phyloP scores from a whole-genome alignment of 495 filamentous ascomycete species.

The Aspergillus egyptiacus region DNA sequence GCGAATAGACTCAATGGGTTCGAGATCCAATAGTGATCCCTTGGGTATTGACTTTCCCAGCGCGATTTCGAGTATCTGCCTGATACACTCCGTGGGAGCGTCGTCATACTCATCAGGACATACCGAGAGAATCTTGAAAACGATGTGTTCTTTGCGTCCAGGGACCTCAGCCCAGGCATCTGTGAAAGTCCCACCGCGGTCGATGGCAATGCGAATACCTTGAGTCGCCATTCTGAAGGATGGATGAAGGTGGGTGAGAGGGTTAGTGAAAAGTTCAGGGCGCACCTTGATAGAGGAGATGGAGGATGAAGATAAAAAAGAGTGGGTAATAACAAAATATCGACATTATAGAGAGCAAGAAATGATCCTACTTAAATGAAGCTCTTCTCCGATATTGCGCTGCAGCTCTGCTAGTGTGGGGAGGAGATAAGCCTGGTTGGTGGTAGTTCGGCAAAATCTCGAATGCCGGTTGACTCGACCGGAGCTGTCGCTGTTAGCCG shows the following conservation, averaged over 20 bases:
- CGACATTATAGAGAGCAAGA: too few relatives aligned
- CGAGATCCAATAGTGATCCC: constrained; percentile 26
- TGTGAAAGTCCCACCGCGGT: constrained; percentile 26
- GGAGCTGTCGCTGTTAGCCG: too few relatives aligned
- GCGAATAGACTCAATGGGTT: constrained; percentile 35
- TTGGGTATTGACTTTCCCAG: constrained; percentile 52
- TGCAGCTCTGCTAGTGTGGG: too few relatives aligned
- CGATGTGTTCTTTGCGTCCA: constrained; percentile 45
- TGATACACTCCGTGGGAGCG: constrained; percentile 76
- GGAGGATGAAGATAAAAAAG: background rate
- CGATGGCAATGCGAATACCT: constrained; percentile 15
- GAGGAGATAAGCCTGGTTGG: too few relatives aligned
- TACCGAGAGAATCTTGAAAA: constrained; percentile 75
- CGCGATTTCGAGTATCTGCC: constrained; percentile 55
- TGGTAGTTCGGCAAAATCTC: too few relatives aligned
- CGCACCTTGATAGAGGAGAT: too few relatives aligned
- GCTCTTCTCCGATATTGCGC: too few relatives aligned
- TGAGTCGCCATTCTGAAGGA: constrained; percentile 5
- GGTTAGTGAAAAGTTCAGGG: too few relatives aligned
- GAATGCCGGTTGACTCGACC: too few relatives aligned
- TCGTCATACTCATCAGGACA: constrained; percentile 74
- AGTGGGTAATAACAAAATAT: too few relatives aligned
- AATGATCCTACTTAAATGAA: too few relatives aligned
- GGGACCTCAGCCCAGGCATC: constrained; percentile 23
- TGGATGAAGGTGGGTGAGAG: background rate